phyloP scores from a whole-genome alignment of 257 asterid genomes.

The Penstemon barbatus region DNA sequence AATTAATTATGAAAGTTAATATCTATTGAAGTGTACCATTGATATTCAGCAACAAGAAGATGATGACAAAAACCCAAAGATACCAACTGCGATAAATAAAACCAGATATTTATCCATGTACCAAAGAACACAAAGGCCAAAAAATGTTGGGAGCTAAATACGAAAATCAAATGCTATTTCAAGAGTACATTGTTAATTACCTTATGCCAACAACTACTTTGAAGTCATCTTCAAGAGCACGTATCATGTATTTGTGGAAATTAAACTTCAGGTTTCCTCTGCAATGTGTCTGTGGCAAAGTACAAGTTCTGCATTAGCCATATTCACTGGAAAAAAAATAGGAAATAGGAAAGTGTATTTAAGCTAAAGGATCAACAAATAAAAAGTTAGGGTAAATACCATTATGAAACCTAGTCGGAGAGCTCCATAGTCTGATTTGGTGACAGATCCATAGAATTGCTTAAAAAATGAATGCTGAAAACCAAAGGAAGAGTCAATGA shows the following conservation, averaged over 20 bases:
- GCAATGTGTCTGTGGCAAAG: conserved; percentile 34
- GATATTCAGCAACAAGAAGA: conserved; percentile 66
- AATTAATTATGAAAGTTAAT: background rate
- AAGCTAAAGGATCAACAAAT: too few relatives aligned
- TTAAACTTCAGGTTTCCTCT: conserved; percentile 44
- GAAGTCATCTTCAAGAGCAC: conserved; percentile 50
- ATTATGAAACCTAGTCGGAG: conserved; percentile 49
- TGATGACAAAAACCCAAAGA: conserved; percentile 66
- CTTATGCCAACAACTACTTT: conserved; percentile 57
- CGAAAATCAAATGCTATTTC: background rate
- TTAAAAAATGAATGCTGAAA: conserved; percentile 51
- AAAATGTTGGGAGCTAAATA: background rate
- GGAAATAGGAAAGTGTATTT: too few relatives aligned
- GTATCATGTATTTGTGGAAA: conserved; percentile 52
- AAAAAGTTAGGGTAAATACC: conserved; percentile 27
- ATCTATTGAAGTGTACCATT: conserved; percentile 36
- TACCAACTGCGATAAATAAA: conserved; percentile 57
- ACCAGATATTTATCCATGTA: background rate
- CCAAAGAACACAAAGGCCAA: too few relatives aligned
- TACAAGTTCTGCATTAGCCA: too few relatives aligned
- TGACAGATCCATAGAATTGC: conserved; percentile 51
- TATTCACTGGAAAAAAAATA: too few relatives aligned
- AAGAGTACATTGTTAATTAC: conserved; percentile 15
- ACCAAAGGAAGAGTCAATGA: background rate
- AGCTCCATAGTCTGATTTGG: conserved; percentile 41